phyloP scores from a whole-genome alignment of 257 asterid genomes.

The Solanum dulcamara region DNA sequence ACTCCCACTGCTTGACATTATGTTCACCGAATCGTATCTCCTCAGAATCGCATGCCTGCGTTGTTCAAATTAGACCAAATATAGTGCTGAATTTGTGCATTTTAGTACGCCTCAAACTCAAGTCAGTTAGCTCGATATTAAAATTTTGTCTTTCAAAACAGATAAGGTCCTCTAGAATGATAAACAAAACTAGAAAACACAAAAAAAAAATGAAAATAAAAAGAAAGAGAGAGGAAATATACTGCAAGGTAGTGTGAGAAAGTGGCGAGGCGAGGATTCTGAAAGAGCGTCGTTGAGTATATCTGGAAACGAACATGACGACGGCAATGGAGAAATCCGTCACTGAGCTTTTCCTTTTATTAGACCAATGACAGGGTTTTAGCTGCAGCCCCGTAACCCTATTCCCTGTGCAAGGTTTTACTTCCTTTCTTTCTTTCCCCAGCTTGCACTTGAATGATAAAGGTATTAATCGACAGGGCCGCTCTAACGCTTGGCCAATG shows the following conservation, averaged over 20 bases:
- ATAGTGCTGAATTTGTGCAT: neutral
- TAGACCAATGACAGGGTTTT: too few relatives aligned
- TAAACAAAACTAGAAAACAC: neutral
- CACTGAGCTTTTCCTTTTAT: neutral
- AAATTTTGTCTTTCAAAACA: neutral
- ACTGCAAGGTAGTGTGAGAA: slow-evolving; percentile 7
- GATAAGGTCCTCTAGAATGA: neutral
- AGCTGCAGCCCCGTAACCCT: neutral
- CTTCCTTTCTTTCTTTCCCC: neutral
- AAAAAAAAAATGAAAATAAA: neutral
- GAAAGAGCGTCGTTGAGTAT: slow-evolving; percentile 18
- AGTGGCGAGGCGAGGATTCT: slow-evolving; percentile 18
- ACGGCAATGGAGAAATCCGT: neutral
- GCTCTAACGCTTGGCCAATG: too few relatives aligned
- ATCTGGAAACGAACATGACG: slow-evolving; percentile 20
- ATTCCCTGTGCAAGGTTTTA: neutral
- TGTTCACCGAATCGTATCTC: slow-evolving; percentile 1
- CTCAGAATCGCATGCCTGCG: slow-evolving; percentile 2
- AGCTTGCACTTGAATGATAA: too few relatives aligned
- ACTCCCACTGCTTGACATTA: slow-evolving; percentile 10
- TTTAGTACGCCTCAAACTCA: neutral
- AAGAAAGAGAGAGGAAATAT: neutral
- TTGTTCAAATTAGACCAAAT: neutral
- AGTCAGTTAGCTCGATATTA: neutral
- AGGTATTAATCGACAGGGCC: too few relatives aligned